Base-by-base conservation (phyloP, 2,329 filamentous ascomycete genomes). In the Raffaelea deltoideospora region DNA sequence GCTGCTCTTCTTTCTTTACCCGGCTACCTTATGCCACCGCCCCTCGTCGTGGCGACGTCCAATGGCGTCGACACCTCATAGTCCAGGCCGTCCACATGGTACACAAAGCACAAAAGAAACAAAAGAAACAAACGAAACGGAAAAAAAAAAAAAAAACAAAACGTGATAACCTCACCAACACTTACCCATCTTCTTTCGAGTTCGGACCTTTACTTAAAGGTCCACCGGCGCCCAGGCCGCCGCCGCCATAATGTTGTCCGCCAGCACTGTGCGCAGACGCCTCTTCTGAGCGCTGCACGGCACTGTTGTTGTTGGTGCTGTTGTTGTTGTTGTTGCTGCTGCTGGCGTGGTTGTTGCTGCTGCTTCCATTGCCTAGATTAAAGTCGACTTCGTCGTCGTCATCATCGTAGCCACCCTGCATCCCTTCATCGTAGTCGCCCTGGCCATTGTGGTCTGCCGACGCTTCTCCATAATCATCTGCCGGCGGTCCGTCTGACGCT, bases 131-230 rank as follows among this genome's bases (percentile, higher is more conserved):
- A n/a, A n/a, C n/a, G n/a, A n/a, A 32, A 20, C 8, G 15, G n/a
- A 32, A 32, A 19, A 32, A 32, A 15, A 31, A 31, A 13, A 19
- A 33, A 19, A 35, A 28, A 15, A 35, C n/a, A 31, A 46, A 44
- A 49, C 46, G 40, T 38, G n/a, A n/a, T n/a, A n/a, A n/a, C n/a
- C n/a, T n/a, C n/a, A n/a, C n/a, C n/a, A 14, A 3, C 21, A 47
- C 84, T 87, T 77, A 92, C 84, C 84, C 84, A 54, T 92, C 84
- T 72, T 92, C 84, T 60, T 92, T 92, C 39, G 86, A 81, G 44
- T 77, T 79, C 37, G 80, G 74, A 14, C 67, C 69, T 46, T 64
- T 61, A 11, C 49, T 42, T 1, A 50, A 48, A 19, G 51, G 52
- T 1, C 48, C 44, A 1, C 22, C 37, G 7, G 28, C 24, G 8